Evolutionary conservation across 1,284 basidiomycete genomes (phyloP), one percentile per base, ranked within the genome.

Genomic region (Mycena sp.): DNA sequence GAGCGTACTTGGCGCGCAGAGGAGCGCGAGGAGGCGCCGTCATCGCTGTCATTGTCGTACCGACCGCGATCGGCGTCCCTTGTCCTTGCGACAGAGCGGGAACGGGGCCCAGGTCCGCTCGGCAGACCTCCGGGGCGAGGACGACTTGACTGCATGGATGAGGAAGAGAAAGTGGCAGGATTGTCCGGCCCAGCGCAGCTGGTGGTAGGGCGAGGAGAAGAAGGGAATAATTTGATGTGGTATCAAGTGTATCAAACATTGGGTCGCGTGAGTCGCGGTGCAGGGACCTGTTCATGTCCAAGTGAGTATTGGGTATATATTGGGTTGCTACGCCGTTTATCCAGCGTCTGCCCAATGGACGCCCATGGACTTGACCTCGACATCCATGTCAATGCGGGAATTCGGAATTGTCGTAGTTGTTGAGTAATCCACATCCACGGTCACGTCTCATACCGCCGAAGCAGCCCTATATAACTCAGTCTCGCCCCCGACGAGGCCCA

Each of bases 141-240:
- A 56, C 61, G 65, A 48, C 53, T 64, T 4, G 69, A 67, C 53
- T 69, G 61, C 38, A 56, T 50, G 46, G 44, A 40, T 37, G 52
- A 58, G 41, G 50, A 61, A 52, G 43, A 43, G 37, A 30, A 48
- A 60, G 49, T 37, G 37, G 29, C 46, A 67, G 45, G 52, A 70
- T 71, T n/a, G 70, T 63, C 37, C 44, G 35, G 41, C 45, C 72
- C 74, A 72, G 72, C 71, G 51, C 58, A 67, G 69, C 65, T 70
- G 67, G 66, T 61, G 46, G 59, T 46, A 19, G 46, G 21, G 17
- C 25, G 26, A 60, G 50, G 46, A 46, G 19, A 52, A 52, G 48
- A 35, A 21, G 25, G 48, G 32, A 57, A 19, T 57, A 26, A 43
- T 57, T 25, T n/a, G n/a, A n/a, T n/a, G n/a, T n/a, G n/a, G n/a